Evolutionary conservation across 2,329 filamentous ascomycete species (phyloP), one percentile per base, ranked within the genome.

Genomic region (Emmonsia crescens): DNA sequence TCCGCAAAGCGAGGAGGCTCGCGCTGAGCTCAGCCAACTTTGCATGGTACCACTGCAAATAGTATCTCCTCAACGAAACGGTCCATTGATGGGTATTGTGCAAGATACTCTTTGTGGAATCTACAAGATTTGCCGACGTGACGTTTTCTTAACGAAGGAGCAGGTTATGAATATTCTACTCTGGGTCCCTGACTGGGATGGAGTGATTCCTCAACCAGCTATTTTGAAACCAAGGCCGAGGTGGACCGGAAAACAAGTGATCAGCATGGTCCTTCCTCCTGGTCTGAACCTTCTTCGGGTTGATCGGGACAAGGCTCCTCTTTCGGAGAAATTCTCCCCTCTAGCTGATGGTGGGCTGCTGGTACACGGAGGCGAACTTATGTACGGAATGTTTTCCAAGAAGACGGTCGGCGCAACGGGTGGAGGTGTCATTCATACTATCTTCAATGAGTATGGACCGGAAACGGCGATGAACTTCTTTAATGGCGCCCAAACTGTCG

Each of bases 1-100:
- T 59, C 95, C 94, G 3, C 94, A 99, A 72, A 94, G 89, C 44
- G 92, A 99, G 72, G 95, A 99, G 76, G 95, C 95, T 40, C 89
- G 94, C 64, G 91, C 95, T 54, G 94, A 99, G 76, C 85, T 99
- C 68, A 90, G 86, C 75, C 88, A 97, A 73, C 84, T 99, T 16
- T 97, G 93, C 75, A 88, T 97, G 83, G 94, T 99, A n/a, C 94
- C 94, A 0, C 84, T 94, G 69, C 96, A 99, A 75, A 97, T 99
- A 70, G 95, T 99, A 10, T 99, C 95, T 1, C 94, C 94, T 4
- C 94, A 99, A 76, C 87, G 92, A 72, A 99, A 99, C 76, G 89
- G 90, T 62, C 95, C 94, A 55, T 82, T 99, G 61, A 99, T 99
- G 95, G 95, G 95, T 85, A 97, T 99, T 68, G 94, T 99, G 27